A percentile compares a stretch with the other conserved stretches of the same genome.
Conservation (phyloP, 1,284 basidiomycete genomes). For the Polyporus tsugae region DNA sequence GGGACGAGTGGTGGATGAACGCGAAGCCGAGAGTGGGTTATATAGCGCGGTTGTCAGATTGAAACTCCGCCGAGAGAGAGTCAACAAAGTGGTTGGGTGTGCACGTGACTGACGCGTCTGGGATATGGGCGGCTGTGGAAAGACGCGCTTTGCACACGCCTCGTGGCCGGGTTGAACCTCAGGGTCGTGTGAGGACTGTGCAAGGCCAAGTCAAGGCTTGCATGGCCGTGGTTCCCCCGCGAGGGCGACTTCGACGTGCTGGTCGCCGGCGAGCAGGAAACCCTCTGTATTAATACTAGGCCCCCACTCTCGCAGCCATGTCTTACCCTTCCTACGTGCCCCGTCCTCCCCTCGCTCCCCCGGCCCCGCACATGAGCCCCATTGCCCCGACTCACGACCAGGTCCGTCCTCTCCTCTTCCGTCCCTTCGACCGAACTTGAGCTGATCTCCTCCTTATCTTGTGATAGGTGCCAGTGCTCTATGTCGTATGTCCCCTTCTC, state of each 20-base stretch:
- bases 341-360: conserved; percentile 40
- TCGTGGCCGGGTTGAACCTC: conserved; percentile 9
- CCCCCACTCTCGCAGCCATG: conserved; percentile 29
- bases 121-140: conserved; percentile 21
- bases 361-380: conserved; percentile 37
- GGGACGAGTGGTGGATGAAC: conserved; percentile 32
- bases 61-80: conserved; percentile 42
- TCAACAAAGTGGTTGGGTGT: conserved; percentile 39
- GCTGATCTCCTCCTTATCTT: conserved; percentile 16
- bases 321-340: conserved; percentile 37
- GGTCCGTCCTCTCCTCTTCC: conserved; percentile 26
- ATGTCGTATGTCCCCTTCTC: conserved; percentile 64
- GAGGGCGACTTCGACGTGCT: conserved; percentile 23
- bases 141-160: conserved; percentile 6
- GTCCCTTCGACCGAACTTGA: neutral
- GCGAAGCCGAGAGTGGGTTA: conserved; percentile 40
- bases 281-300: conserved; percentile 25
- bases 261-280: neutral
- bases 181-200: conserved; percentile 1
- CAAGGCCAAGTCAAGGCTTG: neutral
- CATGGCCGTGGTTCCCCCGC: conserved; percentile 9
- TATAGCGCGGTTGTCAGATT: conserved; percentile 44
- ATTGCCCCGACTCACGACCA: conserved; percentile 44
- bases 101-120: conserved; percentile 41
- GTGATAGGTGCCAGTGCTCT: conserved; percentile 55